Evolutionary conservation across 202 grass and related monocot species (phyloP).

Genomic region (Carex arenaria): DNA sequence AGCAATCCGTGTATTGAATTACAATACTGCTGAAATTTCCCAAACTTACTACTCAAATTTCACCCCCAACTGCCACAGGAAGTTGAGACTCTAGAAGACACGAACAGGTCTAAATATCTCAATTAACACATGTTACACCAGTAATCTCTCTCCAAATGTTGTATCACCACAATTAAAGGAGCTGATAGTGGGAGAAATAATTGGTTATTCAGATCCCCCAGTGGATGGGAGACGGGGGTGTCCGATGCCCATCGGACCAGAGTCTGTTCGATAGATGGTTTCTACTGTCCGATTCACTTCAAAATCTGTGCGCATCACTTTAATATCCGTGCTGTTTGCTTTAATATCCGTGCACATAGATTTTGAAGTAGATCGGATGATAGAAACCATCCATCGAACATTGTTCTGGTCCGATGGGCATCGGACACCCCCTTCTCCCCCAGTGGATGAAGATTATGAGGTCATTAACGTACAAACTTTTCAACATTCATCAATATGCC

Average conservation of each 20-base stretch:
- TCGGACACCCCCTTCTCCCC: too few relatives aligned
- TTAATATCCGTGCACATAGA: too few relatives aligned
- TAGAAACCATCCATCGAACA: too few relatives aligned
- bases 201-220: neutral
- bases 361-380: too few relatives aligned
- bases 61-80: neutral
- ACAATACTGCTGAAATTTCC: neutral
- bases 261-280: too few relatives aligned
- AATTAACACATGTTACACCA: neutral
- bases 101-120: neutral
- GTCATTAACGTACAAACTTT: neutral
- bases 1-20: neutral
- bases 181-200: neutral
- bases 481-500: neutral
- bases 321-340: too few relatives aligned
- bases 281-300: too few relatives aligned
- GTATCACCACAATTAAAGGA: neutral
- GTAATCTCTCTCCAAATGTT: neutral
- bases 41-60: neutral
- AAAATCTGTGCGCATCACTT: too few relatives aligned
- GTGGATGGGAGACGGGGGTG: too few relatives aligned
- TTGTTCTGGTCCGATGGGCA: too few relatives aligned
- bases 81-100: neutral
- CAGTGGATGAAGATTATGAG: neutral
- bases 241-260: too few relatives aligned